These are phyloP conservation scores for Alternaria sp. DNA, from an alignment of 2,329 filamentous ascomycete species.

Conservation along the genomic window DNA sequence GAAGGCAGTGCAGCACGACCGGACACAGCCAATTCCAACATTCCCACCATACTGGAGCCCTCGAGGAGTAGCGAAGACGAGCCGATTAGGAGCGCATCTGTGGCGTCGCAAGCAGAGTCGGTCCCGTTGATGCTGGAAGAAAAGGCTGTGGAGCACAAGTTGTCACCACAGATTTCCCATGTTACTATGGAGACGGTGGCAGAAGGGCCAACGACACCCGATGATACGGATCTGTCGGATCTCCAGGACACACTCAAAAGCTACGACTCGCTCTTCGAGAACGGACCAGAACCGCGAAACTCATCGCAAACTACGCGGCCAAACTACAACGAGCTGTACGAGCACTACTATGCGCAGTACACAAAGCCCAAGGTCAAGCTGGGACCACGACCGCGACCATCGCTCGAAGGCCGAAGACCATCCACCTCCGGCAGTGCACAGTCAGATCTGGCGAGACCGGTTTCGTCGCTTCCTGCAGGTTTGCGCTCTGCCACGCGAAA, in stretches of 20 bases:
- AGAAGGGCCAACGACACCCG: slow-evolving; percentile 32
- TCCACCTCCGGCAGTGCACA: slow-evolving; percentile 63
- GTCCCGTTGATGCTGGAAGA: slow-evolving; percentile 28
- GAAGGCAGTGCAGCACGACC: slow-evolving; percentile 34
- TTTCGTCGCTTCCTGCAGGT: slow-evolving; percentile 82
- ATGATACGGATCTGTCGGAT: slow-evolving; percentile 31
- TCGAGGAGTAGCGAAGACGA: slow-evolving; percentile 18
- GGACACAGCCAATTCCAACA: slow-evolving; percentile 32
- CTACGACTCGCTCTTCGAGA: slow-evolving; percentile 48
- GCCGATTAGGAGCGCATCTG: slow-evolving; percentile 17
- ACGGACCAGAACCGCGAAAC: slow-evolving; percentile 54
- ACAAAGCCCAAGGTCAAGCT: slow-evolving; percentile 88
- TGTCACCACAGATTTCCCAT: slow-evolving; percentile 32
- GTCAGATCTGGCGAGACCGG: slow-evolving; percentile 66
- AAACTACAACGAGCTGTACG: slow-evolving; percentile 54
- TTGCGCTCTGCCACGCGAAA: slow-evolving; percentile 64
- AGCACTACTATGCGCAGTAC: slow-evolving; percentile 59
- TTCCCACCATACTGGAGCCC: slow-evolving; percentile 39
- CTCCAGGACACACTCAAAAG: slow-evolving; percentile 42
- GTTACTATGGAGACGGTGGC: slow-evolving; percentile 34
- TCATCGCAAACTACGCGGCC: slow-evolving; percentile 55
- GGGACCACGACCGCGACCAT: slow-evolving; percentile 84
- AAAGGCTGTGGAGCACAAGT: slow-evolving; percentile 23
- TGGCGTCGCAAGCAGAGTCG: slow-evolving; percentile 28
- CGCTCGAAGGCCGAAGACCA: slow-evolving; percentile 70